Percentiles rank a stretch among this genome's conserved stretches.
These are phyloP conservation scores for Amauroascus verrucosus DNA, from an alignment of 2,329 filamentous ascomycete species.

Conservation along the genomic window DNA sequence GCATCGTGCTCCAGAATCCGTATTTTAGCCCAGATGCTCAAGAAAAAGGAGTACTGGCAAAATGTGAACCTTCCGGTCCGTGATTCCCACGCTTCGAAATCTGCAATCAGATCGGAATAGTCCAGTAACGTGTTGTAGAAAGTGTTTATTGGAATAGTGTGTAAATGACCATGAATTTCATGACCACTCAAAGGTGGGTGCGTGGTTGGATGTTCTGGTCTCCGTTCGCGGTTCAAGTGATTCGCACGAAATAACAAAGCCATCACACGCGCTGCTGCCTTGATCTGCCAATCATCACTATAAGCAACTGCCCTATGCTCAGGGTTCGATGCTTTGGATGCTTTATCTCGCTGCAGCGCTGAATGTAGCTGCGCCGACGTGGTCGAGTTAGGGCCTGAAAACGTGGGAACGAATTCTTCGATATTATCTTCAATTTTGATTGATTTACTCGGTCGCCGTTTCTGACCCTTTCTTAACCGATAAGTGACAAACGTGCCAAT, in stretches of 20 bases:
- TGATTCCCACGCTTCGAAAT: constrained; percentile 82
- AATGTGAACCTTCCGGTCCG: constrained; percentile 68
- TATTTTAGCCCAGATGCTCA: constrained; percentile 88
- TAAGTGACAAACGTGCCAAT: constrained; percentile 71
- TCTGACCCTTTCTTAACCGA: constrained; percentile 60
- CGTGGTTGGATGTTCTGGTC: constrained; percentile 22
- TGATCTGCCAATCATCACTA: constrained; percentile 80
- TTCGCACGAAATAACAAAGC: constrained; percentile 75
- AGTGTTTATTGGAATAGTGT: constrained; percentile 65
- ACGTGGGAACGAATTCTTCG: constrained; percentile 60
- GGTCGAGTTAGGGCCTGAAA: constrained; percentile 54
- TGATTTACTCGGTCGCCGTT: constrained; percentile 51
- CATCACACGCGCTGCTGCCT: constrained; percentile 68
- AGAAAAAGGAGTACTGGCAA: constrained; percentile 83
- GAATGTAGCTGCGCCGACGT: constrained; percentile 64
- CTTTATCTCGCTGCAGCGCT: constrained; percentile 48
- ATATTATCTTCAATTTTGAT: constrained; percentile 46
- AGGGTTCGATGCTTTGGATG: constrained; percentile 39
- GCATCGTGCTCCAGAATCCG: constrained; percentile 83
- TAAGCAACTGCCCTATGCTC: constrained; percentile 49
- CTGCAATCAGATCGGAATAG: constrained; percentile 70
- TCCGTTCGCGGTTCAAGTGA: constrained; percentile 36
- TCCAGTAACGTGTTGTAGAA: constrained; percentile 86
- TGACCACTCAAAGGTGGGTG: constrained; percentile 23
- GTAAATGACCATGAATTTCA: constrained; percentile 30